Base-by-base conservation (phyloP, 2,329 filamentous ascomycete genomes). In the Paecilomyces fulvus region DNA sequence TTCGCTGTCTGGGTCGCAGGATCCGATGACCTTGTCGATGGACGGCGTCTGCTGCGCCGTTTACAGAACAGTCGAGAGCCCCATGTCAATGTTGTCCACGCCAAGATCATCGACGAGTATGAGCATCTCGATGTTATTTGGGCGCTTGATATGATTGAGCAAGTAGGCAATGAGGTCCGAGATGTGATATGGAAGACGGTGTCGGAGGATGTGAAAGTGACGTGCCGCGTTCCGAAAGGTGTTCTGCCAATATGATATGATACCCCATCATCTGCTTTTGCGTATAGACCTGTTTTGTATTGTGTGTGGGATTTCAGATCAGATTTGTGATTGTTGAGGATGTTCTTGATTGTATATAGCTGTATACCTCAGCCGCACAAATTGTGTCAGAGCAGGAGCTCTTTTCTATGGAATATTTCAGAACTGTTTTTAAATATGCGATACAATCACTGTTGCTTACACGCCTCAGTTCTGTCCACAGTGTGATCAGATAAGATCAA, bases 121-220 rank as follows among this genome's bases (percentile, higher is more conserved):
- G 92, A 96, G 74, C 92, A 97, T 73, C 80, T 97, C 3, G 92
- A 96, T 73, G 90, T 96, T 1, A 84, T 97, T 37, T 96, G 92
- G 92, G 91, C 92, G 0, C 90, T 96, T 79, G 91, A 96, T 67
- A 84, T 85, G 0, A 83, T 91, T 14, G 86, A 92, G 51, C 83
- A 92, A 69, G 89, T 96, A 0, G 94, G 92, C 4, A 80, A 77
- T 56, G 92, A 95, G 73, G 77, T 96, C 0, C 81, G 85, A 30
- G 86, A 92, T 65, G 86, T 95, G 12, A 72, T 96, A 11, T 96
- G 92, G 92, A 85, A 85, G 71, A 95, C 90, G 1, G 78, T 80
- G 55, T 71, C 78, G 3, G 70, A 75, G 20, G 74, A 77, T 77
- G 84, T 75, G 33, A 83, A 83, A 54, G 76, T 77, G 10, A 55